A percentile compares a stretch with the other conserved stretches of the same genome.
Conservation (phyloP, 306 rosid species). For the Ormosia emarginata region DNA sequence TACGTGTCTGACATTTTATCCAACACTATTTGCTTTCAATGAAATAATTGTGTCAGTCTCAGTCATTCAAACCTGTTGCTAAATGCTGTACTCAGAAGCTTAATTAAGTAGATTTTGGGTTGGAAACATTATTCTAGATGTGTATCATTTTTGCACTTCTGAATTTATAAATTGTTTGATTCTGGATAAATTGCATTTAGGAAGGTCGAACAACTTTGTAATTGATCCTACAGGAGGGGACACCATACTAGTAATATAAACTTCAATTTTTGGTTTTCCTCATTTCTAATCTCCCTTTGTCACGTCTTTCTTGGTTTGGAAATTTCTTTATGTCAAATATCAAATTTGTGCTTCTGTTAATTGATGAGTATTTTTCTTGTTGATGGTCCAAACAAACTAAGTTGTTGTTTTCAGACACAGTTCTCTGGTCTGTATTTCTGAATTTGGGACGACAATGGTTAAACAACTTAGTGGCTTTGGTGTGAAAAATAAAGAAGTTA, state of each 20-base stretch:
- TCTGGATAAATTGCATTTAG: neutral
- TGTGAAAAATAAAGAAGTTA: neutral
- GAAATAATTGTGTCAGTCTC: constrained; percentile 1
- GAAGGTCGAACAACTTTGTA: neutral
- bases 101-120: neutral
- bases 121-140: neutral
- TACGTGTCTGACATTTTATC: neutral
- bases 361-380: neutral
- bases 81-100: neutral
- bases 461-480: neutral
- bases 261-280: neutral
- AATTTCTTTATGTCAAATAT: neutral
- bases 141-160: neutral
- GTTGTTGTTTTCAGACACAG: neutral
- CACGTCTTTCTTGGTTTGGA: neutral
- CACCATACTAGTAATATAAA: neutral
- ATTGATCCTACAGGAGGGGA: neutral
- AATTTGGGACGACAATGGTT: neutral
- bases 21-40: neutral
- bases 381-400: neutral
- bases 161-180: neutral
- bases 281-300: constrained; percentile 3
- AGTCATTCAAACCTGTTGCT: neutral
- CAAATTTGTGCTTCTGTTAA: constrained; percentile 8
- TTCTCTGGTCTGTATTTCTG: neutral